Evolutionary conservation across 225 moss, liverwort and hornwort species (phyloP).

Genomic region (Climacium dendroides): DNA sequence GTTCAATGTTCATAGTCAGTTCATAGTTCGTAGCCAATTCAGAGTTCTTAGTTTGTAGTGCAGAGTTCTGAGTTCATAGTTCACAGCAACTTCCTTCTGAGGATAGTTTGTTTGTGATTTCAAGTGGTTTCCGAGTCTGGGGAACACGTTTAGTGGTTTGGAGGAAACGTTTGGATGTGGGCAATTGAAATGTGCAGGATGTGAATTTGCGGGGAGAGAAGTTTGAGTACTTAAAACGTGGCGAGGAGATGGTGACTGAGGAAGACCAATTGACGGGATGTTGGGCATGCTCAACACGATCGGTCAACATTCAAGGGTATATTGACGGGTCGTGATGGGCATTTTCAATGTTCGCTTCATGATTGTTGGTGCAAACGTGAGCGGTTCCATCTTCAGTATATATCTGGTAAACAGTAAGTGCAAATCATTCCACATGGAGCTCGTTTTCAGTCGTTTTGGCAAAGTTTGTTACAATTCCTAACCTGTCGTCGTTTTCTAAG

Average conservation of each 20-base stretch:
- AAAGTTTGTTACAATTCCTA: neutral
- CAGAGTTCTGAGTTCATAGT: neutral
- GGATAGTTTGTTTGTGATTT: neutral
- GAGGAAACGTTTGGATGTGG: neutral
- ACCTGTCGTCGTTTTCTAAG: neutral
- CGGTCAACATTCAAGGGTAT: slow-evolving; percentile 34
- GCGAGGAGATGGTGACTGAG: neutral
- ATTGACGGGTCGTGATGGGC: slow-evolving; percentile 68
- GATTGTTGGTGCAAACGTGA: neutral
- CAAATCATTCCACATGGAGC: neutral
- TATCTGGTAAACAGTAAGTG: neutral
- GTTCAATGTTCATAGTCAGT: neutral
- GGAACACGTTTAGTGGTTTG: neutral
- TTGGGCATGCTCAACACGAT: slow-evolving; percentile 35
- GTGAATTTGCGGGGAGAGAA: neutral
- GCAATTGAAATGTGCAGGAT: neutral
- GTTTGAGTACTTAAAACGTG: neutral
- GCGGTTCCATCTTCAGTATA: neutral
- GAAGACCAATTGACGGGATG: slow-evolving; percentile 13
- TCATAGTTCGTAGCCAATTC: neutral
- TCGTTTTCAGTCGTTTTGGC: neutral
- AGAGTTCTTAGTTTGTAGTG: neutral
- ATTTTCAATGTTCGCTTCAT: slow-evolving; percentile 31
- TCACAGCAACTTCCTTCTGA: neutral
- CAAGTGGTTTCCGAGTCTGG: neutral